Evolutionary conservation across 1,139 yeast species (phyloP).

Genomic region (Neolecta irregularis): DNA sequence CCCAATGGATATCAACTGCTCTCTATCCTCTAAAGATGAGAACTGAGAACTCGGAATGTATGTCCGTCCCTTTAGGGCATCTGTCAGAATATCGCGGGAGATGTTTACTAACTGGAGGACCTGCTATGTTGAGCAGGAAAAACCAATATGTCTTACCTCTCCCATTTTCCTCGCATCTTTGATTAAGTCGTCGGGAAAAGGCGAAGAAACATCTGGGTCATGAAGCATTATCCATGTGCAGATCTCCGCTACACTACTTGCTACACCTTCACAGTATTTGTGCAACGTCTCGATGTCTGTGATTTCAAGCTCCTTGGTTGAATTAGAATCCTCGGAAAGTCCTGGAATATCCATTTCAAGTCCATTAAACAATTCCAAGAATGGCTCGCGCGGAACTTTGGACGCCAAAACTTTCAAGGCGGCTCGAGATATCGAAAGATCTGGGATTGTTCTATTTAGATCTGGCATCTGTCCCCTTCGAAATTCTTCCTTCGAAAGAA

Average conservation of each 20-base stretch:
- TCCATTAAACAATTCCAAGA: conserved; percentile 9
- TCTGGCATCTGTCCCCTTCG: background rate
- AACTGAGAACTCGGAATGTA: conserved; percentile 8
- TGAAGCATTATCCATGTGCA: conserved; percentile 7
- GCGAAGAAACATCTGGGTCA: background rate
- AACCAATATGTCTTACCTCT: too few relatives aligned
- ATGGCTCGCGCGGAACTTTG: conserved; percentile 9
- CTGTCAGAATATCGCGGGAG: conserved; percentile 9
- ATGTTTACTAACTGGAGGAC: conserved; percentile 9
- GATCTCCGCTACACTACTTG: conserved; percentile 10
- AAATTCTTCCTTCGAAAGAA: conserved; percentile 2
- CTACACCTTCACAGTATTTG: conserved; percentile 6
- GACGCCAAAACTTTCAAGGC: conserved; percentile 5
- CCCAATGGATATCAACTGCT: too few relatives aligned
- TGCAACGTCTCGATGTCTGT: conserved; percentile 4
- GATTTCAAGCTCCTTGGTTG: conserved; percentile 3
- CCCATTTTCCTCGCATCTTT: conserved; percentile 9
- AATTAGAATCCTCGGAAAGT: too few relatives aligned
- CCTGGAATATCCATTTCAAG: conserved; percentile 8
- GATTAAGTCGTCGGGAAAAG: too few relatives aligned
- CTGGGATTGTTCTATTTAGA: conserved; percentile 1
- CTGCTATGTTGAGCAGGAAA: too few relatives aligned
- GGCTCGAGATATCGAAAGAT: conserved; percentile 5
- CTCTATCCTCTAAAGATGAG: background rate
- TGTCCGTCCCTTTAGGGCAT: conserved; percentile 5